These are phyloP conservation scores for Eucalyptus melliodora DNA, from an alignment of 345 rosid species.

Conservation along the genomic window DNA sequence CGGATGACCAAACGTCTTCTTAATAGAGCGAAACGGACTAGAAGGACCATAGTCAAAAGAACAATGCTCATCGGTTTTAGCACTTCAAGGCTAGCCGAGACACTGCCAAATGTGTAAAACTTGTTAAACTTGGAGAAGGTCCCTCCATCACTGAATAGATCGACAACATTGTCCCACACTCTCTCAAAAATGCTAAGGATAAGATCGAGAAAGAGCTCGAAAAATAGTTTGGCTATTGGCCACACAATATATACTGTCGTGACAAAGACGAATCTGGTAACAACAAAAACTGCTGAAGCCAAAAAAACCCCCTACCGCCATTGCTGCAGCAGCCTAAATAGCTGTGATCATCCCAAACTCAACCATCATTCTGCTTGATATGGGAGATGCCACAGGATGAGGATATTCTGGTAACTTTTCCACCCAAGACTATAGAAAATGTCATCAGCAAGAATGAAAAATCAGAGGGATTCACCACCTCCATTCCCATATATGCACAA, in stretches of 20 bases:
- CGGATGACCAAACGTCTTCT: constrained; percentile 6
- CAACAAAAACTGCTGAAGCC: constrained; percentile 82
- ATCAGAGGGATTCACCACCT: not conserved
- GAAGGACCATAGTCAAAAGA: constrained; percentile 74
- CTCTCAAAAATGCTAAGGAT: constrained; percentile 39
- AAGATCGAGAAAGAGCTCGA: constrained; percentile 46
- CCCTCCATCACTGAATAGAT: constrained; percentile 54
- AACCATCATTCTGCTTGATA: constrained; percentile 89
- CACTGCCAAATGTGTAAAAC: constrained; percentile 63
- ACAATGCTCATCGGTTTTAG: constrained; percentile 61
- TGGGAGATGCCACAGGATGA: constrained; percentile 77
- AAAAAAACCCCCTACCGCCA: constrained; percentile 69
- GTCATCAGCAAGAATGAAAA: not conserved
- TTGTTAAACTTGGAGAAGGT: constrained; percentile 42
- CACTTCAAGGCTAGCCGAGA: constrained; percentile 67
- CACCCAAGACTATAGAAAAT: constrained; percentile 56
- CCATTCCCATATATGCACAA: not conserved
- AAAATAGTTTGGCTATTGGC: constrained; percentile 67
- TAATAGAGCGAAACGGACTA: constrained; percentile 71
- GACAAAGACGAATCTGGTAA: constrained; percentile 58
- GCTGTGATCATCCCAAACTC: constrained; percentile 93
- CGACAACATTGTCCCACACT: constrained; percentile 48
- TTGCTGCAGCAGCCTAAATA: constrained; percentile 71
- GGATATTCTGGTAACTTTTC: constrained; percentile 59
- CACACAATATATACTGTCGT: constrained; percentile 64